Percentiles rank a stretch among this genome's conserved stretches.
Evolutionary conservation across 768 basidiomycete species (phyloP).

Genomic region (Holtermannia corniformis): DNA sequence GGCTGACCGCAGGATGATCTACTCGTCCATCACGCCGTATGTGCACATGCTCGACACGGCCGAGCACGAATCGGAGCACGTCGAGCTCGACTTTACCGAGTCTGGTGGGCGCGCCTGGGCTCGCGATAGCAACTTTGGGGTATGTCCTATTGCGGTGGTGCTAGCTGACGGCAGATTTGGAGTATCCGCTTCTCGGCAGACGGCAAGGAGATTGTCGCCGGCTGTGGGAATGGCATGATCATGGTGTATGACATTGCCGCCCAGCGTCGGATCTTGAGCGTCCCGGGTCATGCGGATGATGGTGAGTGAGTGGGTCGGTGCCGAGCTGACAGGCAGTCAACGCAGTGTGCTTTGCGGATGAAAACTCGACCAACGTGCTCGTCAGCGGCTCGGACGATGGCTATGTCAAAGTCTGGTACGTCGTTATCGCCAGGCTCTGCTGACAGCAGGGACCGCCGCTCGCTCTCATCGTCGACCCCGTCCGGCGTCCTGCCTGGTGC

Average conservation of each 20-base stretch:
- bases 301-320: too few species aligned
- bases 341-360: constrained; percentile 88
- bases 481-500: constrained; percentile 92
- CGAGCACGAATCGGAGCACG: constrained; percentile 35
- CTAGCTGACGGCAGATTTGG: constrained; percentile 57
- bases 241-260: constrained; percentile 85
- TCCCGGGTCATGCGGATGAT: constrained; percentile 78
- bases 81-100: constrained; percentile 28
- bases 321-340: too few species aligned
- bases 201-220: constrained; percentile 88
- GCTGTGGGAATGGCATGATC: constrained; percentile 48
- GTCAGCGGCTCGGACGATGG: constrained; percentile 93
- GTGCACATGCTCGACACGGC: constrained; percentile 37
- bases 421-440: not conserved
- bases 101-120: constrained; percentile 2
- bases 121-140: constrained; percentile 34
- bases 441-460: constrained; percentile 49
- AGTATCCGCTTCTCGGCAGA: constrained; percentile 94
- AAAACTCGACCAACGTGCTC: constrained; percentile 81
- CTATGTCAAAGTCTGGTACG: constrained; percentile 87
- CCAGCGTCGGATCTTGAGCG: constrained; percentile 67
- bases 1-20: constrained; percentile 61
- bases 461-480: constrained; percentile 54
- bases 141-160: constrained; percentile 44
- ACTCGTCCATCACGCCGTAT: constrained; percentile 62